A percentile compares a stretch with the other conserved stretches of the same genome.
Evolutionary conservation across 768 basidiomycete species (phyloP).

Genomic region (Xerocomellus amylosporus): DNA sequence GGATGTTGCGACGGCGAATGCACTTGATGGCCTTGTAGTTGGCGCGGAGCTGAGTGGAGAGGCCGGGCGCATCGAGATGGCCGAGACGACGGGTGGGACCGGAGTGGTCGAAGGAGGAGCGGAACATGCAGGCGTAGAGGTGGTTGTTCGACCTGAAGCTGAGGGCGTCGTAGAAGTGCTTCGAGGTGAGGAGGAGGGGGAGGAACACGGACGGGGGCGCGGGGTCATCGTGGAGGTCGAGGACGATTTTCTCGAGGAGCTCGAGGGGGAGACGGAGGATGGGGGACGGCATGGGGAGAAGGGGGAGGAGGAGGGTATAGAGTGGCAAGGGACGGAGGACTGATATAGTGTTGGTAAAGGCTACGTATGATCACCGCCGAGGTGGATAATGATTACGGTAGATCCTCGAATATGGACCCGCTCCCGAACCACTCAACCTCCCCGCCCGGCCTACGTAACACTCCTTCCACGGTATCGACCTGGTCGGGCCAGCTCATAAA

Average conservation of each 20-base stretch:
- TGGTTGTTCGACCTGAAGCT: conserved; percentile 18
- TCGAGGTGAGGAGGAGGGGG: conserved; percentile 48
- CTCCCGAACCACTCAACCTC: not conserved
- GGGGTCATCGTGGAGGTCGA: conserved; percentile 35
- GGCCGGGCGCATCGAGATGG: conserved; percentile 35
- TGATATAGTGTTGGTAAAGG: conserved; percentile 17
- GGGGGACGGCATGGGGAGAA: conserved; percentile 20
- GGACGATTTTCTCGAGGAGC: conserved; percentile 50
- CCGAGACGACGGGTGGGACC: conserved; percentile 53
- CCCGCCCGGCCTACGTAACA: too few relatives aligned
- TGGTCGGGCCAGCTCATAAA: too few relatives aligned
- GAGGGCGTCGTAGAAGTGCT: conserved; percentile 39
- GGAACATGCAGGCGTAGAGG: conserved; percentile 56
- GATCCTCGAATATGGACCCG: not conserved
- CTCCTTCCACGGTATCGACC: too few relatives aligned
- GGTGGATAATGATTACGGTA: not conserved
- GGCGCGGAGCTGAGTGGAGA: conserved; percentile 39
- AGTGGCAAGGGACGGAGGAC: not conserved
- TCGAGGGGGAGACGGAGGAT: conserved; percentile 40
- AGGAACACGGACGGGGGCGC: conserved; percentile 39
- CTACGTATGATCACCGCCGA: conserved; percentile 7
- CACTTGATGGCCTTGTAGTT: conserved; percentile 34
- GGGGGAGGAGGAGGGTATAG: not conserved
- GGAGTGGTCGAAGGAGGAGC: conserved; percentile 51
- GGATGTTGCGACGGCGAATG: conserved; percentile 34